These are phyloP conservation scores for Emergomyces africanus DNA, from an alignment of 2,329 filamentous ascomycete species.

Conservation along the genomic window DNA sequence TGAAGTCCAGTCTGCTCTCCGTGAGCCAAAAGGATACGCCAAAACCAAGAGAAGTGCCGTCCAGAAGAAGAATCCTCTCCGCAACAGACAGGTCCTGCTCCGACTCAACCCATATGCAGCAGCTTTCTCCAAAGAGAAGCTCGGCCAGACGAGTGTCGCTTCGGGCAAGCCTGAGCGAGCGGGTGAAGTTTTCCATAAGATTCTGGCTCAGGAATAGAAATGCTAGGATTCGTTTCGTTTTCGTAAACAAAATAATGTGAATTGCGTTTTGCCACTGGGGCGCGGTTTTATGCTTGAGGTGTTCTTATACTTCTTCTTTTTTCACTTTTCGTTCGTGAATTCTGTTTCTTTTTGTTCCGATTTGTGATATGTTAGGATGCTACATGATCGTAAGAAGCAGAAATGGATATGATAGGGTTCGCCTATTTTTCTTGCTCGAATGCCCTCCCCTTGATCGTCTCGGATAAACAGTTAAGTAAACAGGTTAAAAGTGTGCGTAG, in stretches of 20 bases:
- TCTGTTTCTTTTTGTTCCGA: neutral
- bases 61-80: conserved; percentile 99
- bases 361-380: neutral
- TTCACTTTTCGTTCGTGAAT: neutral
- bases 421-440: neutral
- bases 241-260: conserved; percentile 3
- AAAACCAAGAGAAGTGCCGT: conserved; percentile 79
- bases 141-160: conserved; percentile 57
- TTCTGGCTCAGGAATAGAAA: conserved; percentile 40
- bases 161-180: conserved; percentile 47
- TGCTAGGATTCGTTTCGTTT: neutral
- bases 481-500: neutral
- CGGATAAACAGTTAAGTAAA: neutral
- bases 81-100: conserved; percentile 97
- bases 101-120: conserved; percentile 97
- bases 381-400: neutral
- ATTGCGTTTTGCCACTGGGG: neutral
- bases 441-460: neutral
- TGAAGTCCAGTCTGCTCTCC: conserved; percentile 93
- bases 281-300: neutral
- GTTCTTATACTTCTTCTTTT: neutral
- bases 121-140: conserved; percentile 75
- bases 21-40: conserved; percentile 78
- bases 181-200: conserved; percentile 40
- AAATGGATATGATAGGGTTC: neutral